Percentiles rank a stretch among this genome's conserved stretches.
These are phyloP conservation scores for Veloporphyrellus conicus DNA, from an alignment of 1,284 basidiomycete genomes.

Conservation along the genomic window DNA sequence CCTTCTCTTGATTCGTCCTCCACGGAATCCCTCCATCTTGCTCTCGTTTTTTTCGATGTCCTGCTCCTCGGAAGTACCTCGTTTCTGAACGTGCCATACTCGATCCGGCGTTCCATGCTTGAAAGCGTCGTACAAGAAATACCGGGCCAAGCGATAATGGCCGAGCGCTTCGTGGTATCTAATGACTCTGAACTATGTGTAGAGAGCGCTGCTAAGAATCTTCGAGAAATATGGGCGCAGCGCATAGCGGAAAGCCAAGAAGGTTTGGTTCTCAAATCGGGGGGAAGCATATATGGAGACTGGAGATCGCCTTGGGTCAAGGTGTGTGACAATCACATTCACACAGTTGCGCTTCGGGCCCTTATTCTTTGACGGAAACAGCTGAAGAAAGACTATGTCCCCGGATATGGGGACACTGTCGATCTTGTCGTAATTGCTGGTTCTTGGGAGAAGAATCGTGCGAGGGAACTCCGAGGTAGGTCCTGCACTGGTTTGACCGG, in stretches of 20 bases:
- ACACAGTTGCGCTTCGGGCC: not conserved
- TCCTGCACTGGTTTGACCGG: not conserved
- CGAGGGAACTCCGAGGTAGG: conserved; percentile 68
- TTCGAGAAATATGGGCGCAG: conserved; percentile 50
- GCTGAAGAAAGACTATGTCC: conserved; percentile 78
- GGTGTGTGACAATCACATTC: conserved; percentile 34
- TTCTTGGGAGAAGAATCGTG: conserved; percentile 75
- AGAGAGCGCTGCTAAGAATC: conserved; percentile 20
- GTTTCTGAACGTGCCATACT: conserved; percentile 56
- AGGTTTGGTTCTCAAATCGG: conserved; percentile 76
- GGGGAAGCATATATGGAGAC: conserved; percentile 63
- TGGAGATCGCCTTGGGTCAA: conserved; percentile 71
- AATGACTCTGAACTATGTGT: conserved; percentile 18
- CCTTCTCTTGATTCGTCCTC: conserved; percentile 46
- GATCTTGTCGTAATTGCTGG: conserved; percentile 76
- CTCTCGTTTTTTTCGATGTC: conserved; percentile 81
- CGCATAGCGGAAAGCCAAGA: conserved; percentile 52
- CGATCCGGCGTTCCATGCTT: conserved; percentile 54
- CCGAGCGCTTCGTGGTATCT: conserved; percentile 47
- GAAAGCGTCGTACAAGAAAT: conserved; percentile 51
- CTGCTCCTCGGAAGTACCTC: conserved; percentile 59
- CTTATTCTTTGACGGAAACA: conserved; percentile 12
- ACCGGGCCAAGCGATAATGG: conserved; percentile 59
- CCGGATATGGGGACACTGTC: conserved; percentile 72
- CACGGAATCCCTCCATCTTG: conserved; percentile 55